A percentile compares a stretch with the other conserved stretches of the same genome.
Evolutionary conservation across 2,329 filamentous ascomycete genomes (phyloP).

Genomic region (Fusarium pininemorale): DNA sequence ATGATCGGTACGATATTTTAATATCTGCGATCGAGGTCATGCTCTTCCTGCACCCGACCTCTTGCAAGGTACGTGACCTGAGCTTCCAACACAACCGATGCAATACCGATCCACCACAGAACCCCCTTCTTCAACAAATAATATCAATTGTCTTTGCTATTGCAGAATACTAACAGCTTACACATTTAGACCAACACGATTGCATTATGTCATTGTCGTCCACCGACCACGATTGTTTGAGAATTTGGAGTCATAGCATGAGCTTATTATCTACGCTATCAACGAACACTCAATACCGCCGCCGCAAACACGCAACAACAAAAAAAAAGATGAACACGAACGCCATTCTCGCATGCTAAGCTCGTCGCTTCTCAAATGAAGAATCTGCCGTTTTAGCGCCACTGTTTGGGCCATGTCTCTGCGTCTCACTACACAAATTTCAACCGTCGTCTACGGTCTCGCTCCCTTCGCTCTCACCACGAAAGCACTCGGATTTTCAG

Average conservation of each 20-base stretch:
- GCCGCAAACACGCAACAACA: neutral
- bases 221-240: neutral
- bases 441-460: neutral
- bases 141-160: rapidly evolving
- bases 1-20: rapidly evolving
- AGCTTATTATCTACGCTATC: constrained; percentile 16
- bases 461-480: neutral
- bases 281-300: neutral
- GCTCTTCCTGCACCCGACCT: neutral
- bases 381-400: neutral
- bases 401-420: neutral
- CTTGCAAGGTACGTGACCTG: neutral
- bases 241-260: neutral
- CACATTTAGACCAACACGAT: neutral
- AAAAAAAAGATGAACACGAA: neutral
- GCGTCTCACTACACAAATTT: neutral
- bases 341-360: neutral
- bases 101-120: neutral
- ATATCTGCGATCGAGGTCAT: rapidly evolving
- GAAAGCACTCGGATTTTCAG: neutral
- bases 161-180: rapidly evolving
- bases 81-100: neutral
- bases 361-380: neutral
- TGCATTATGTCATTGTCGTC: rapidly evolving
- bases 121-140: neutral